phyloP scores from a whole-genome alignment of 2,329 filamentous ascomycete genomes.

The Sclerotinia borealis region DNA sequence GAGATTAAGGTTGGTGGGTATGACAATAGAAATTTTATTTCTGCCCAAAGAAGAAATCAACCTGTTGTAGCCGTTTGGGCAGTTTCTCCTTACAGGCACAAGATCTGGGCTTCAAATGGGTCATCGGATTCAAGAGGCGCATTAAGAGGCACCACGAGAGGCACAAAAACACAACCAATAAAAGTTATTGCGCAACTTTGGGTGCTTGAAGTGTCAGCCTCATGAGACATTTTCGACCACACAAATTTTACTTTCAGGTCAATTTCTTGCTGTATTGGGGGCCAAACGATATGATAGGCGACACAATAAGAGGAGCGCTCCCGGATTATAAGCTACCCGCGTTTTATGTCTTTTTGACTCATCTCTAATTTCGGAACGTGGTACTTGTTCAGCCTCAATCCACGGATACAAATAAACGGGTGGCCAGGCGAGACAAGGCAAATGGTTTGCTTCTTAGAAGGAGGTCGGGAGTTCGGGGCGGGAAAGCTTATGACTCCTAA shows the following conservation, averaged over 20 bases:
- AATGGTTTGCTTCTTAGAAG: not conserved
- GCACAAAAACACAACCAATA: conserved; percentile 4
- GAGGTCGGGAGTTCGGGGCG: not conserved
- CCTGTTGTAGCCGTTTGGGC: conserved; percentile 9
- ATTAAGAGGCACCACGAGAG: conserved; percentile 1
- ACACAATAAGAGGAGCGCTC: not conserved
- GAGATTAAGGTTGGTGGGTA: not conserved
- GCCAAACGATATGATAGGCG: conserved; percentile 3
- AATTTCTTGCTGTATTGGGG: not conserved
- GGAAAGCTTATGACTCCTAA: not conserved
- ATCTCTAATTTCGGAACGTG: not conserved
- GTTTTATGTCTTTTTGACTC: conserved; percentile 5
- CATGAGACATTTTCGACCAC: conserved; percentile 4
- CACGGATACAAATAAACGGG: conserved; percentile 6
- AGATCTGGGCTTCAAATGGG: conserved; percentile 1
- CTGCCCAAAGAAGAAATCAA: conserved; percentile 5
- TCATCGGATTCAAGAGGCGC: conserved; percentile 8
- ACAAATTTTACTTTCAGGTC: not conserved
- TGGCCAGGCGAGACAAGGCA: not conserved
- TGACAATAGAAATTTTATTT: not conserved
- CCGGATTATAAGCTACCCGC: not conserved
- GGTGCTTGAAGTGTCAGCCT: conserved; percentile 6
- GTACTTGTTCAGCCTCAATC: conserved; percentile 1
- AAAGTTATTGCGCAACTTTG: conserved; percentile 1
- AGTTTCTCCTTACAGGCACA: not conserved